phyloP scores from a whole-genome alignment of 202 grass and related monocot species.

The Schoenoplectus tabernaemontani region DNA sequence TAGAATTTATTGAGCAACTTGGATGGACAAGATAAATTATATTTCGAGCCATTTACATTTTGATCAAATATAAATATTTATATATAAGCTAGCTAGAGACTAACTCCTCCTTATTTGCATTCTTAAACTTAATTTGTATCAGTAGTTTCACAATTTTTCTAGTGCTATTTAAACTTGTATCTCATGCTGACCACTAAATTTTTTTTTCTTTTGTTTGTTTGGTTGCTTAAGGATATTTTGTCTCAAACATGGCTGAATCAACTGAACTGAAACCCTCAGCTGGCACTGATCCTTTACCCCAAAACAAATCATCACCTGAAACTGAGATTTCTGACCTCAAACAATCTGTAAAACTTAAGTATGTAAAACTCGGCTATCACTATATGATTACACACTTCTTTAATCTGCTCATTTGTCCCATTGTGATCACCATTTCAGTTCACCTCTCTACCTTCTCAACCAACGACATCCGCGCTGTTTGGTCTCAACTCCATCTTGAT shows the following conservation, averaged over 20 bases:
- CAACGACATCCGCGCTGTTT: constrained; percentile 30
- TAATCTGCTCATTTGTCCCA: constrained; percentile 36
- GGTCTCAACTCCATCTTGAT: neutral
- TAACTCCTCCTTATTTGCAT: neutral
- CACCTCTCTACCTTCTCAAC: constrained; percentile 57
- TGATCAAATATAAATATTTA: too few species aligned
- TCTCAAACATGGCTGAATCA: constrained; percentile 5
- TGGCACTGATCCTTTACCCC: neutral
- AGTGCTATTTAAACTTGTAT: neutral
- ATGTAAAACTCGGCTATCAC: constrained; percentile 83
- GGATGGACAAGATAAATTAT: too few species aligned
- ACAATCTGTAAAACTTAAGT: constrained; percentile 79
- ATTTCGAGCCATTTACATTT: too few species aligned
- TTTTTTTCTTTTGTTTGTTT: neutral
- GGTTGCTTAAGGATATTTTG: neutral
- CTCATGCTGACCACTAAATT: neutral
- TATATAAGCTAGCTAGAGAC: too few species aligned
- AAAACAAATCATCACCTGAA: neutral
- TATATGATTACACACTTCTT: constrained; percentile 56
- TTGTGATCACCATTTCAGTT: constrained; percentile 28
- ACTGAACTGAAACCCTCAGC: neutral
- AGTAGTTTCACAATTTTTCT: neutral
- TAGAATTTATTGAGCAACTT: too few species aligned
- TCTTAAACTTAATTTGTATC: neutral
- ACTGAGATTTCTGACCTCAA: constrained; percentile 35